Evolutionary conservation across 306 rosid genomes (phyloP).

Genomic region (Pyrus communis): DNA sequence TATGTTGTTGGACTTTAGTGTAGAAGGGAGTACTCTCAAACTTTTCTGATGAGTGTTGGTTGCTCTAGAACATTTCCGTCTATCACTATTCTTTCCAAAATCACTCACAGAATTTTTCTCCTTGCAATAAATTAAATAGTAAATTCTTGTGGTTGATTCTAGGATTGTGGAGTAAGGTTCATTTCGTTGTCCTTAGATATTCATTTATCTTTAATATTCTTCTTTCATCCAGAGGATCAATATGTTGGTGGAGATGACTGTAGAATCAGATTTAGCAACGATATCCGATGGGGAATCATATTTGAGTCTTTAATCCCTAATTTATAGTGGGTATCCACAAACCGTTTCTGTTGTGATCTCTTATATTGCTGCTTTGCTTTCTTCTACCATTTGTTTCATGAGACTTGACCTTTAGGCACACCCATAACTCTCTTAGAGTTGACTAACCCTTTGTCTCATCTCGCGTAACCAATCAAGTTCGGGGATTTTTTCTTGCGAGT

Average conservation of each 20-base stretch:
- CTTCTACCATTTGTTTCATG: background rate
- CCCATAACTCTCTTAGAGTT: background rate
- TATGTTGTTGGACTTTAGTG: too few species aligned
- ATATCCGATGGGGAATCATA: background rate
- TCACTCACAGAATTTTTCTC: background rate
- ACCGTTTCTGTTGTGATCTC: background rate
- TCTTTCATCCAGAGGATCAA: background rate
- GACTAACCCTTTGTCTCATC: background rate
- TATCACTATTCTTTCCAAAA: background rate
- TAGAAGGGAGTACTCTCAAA: background rate
- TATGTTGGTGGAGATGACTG: background rate
- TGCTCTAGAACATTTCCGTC: background rate
- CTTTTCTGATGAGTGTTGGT: background rate
- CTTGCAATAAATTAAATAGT: background rate
- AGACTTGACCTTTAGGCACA: background rate
- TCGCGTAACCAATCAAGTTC: background rate
- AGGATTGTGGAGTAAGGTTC: background rate
- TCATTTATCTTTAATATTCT: background rate
- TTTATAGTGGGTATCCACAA: background rate
- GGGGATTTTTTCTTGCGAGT: background rate
- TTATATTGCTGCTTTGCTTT: background rate
- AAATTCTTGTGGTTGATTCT: background rate
- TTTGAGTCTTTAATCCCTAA: background rate
- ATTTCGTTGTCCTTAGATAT: background rate
- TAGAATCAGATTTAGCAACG: background rate